These are phyloP conservation scores for Grosmannia penicillata DNA, from an alignment of 2,329 filamentous ascomycete genomes.

Conservation along the genomic window DNA sequence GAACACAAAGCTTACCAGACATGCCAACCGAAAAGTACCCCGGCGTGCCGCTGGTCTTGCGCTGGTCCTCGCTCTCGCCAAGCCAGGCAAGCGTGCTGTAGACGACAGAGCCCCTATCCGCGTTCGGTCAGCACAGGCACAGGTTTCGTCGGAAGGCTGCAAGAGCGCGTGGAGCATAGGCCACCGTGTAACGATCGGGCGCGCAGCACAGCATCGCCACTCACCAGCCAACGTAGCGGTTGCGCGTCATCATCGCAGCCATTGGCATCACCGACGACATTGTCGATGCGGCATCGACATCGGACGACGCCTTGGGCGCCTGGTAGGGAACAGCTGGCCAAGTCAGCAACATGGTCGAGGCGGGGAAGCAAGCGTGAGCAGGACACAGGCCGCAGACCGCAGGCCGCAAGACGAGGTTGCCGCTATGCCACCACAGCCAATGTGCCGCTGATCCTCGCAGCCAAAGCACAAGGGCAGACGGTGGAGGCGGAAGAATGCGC, in stretches of 20 bases:
- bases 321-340: constrained; percentile 72
- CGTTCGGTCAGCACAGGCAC: too few species aligned
- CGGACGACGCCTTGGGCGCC: constrained; percentile 52
- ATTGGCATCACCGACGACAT: constrained; percentile 73
- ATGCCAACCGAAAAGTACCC: constrained; percentile 23
- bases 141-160: too few species aligned
- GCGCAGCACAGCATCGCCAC: constrained; percentile 9
- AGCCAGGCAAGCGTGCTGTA: constrained; percentile 66
- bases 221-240: constrained; percentile 61
- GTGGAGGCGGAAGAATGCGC: too few species aligned
- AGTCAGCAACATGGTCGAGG: constrained; percentile 7
- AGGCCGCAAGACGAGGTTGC: background rate
- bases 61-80: constrained; percentile 54
- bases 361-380: background rate
- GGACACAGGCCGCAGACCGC: background rate
- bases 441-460: too few species aligned
- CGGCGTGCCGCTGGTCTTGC: constrained; percentile 52
- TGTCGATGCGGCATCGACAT: constrained; percentile 58
- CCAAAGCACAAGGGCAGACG: too few species aligned
- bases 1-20: constrained; percentile 14
- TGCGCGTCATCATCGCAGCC: constrained; percentile 89
- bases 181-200: too few species aligned
- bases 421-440: background rate
- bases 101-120: constrained; percentile 59
- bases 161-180: too few species aligned